Conservation (phyloP, 1,284 basidiomycete genomes). For the Macrocybe sp. region DNA sequence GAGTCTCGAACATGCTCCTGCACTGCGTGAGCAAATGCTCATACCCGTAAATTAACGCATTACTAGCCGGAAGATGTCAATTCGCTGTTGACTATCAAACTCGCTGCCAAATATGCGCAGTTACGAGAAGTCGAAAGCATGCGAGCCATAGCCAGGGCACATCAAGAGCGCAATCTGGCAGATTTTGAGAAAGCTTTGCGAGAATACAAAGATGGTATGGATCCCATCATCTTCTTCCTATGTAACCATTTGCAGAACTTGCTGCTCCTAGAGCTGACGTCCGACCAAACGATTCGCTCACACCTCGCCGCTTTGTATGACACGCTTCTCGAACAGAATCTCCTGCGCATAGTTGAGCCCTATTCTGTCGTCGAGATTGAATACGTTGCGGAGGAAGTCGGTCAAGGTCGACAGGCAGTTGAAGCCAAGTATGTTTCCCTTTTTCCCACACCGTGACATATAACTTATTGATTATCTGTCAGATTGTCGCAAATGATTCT, state of each 20-base stretch:
- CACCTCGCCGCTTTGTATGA: conserved; percentile 94
- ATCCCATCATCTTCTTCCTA: background rate
- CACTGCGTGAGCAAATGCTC: too few relatives aligned
- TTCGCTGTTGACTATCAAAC: conserved; percentile 81
- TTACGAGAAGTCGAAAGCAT: conserved; percentile 89
- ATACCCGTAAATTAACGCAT: background rate
- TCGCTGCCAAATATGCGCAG: conserved; percentile 82
- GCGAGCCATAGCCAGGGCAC: conserved; percentile 91
- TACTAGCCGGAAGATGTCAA: conserved; percentile 88
- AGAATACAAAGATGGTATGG: conserved; percentile 82
- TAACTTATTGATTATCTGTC: background rate
- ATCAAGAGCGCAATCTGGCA: conserved; percentile 85
- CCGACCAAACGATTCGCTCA: conserved; percentile 90
- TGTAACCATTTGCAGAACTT: background rate
- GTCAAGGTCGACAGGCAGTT: conserved; percentile 88
- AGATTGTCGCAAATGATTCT: conserved; percentile 98
- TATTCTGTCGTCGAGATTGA: conserved; percentile 91
- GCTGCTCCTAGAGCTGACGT: conserved; percentile 69
- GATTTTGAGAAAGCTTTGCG: conserved; percentile 87
- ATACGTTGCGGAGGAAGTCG: conserved; percentile 86
- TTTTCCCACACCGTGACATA: background rate
- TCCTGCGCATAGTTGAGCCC: conserved; percentile 92
- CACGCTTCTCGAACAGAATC: conserved; percentile 92
- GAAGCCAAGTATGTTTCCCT: conserved; percentile 77
- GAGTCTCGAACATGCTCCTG: background rate